Evolutionary conservation across 2,329 filamentous ascomycete species (phyloP), one percentile per base, ranked within the genome.

Genomic region (Fusarium sp.): DNA sequence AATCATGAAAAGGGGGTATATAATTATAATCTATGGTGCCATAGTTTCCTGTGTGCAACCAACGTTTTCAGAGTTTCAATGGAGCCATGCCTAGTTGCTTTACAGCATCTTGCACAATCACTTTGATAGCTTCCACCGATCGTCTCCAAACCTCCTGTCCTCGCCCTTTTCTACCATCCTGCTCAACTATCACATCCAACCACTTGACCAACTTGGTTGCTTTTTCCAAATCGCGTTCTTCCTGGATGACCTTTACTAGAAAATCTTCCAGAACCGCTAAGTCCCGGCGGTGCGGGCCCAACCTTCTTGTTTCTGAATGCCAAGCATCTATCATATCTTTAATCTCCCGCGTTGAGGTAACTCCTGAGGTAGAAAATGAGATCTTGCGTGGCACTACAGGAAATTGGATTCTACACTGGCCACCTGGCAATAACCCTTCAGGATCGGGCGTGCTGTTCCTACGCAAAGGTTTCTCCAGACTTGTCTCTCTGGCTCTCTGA

Each of bases 221-320:
- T 82, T 97, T 97, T 9, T 88, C 88, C 82, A 96, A 86, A 79
- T 98, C 92, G 65, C 88, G 86, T 81, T 98, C 96, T 64, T 96
- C 91, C 2, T 83, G 69, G 1, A 97, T 87, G 1, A 98, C 94
- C 32, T 88, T 88, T 9, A 80, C 85, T 35, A 98, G 81, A 81
- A 97, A 98, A 77, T 86, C 88, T 60, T 88, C 89, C 68, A 98
- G 85, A 42, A 95, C 91, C 44, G 87, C 87, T 1, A 96, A 91
- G 81, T 99, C 96, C 64, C 93, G 90, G 0, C 83, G 83, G 81
- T 96, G 95, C 3, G 96, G 96, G 0, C 93, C 94, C 6, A 95
- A 92, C 9, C 86, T 86, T 40, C 82, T 84, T 69, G 96, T 97
- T 68, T 92, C 90, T 6, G 84, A 80, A 72, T 94, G 88, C 96